Evolutionary conservation across 2,329 filamentous ascomycete genomes (phyloP).

Genomic region (Fusarium clavum): DNA sequence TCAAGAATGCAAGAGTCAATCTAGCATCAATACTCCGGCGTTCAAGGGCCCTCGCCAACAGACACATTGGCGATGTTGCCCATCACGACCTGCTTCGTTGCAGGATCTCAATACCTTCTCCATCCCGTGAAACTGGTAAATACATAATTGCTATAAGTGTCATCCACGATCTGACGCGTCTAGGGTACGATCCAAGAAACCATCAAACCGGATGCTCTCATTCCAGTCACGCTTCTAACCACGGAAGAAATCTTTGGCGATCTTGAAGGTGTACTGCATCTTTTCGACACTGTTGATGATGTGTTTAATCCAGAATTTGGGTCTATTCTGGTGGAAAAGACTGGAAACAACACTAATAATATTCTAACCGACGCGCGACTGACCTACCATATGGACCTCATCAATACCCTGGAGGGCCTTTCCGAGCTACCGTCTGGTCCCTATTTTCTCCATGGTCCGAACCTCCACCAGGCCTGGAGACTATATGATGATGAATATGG

Average conservation of each 20-base stretch:
- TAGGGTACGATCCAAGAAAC: conserved; percentile 57
- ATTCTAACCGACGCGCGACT: not conserved
- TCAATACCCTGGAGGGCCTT: conserved; percentile 35
- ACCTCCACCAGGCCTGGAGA: conserved; percentile 56
- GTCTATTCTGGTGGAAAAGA: conserved; percentile 55
- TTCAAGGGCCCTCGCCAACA: not conserved
- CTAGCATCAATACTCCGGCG: conserved; percentile 8
- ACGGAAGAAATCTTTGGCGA: conserved; percentile 53
- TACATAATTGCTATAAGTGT: rapidly evolving
- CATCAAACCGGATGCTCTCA: conserved; percentile 55
- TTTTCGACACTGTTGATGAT: conserved; percentile 53
- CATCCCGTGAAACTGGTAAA: conserved; percentile 54
- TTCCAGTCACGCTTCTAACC: conserved; percentile 56
- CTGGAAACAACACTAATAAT: conserved; percentile 27
- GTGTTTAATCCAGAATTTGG: conserved; percentile 56
- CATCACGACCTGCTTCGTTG: conserved; percentile 53
- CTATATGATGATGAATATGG: conserved; percentile 54
- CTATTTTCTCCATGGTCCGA: conserved; percentile 56
- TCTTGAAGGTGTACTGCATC: conserved; percentile 50
- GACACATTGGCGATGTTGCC: conserved; percentile 43
- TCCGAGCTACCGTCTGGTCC: conserved; percentile 53
- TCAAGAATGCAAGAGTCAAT: conserved; percentile 8
- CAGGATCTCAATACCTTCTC: conserved; percentile 55
- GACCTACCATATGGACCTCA: conserved; percentile 40
- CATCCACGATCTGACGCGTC: not conserved